phyloP scores from a whole-genome alignment of 116 monocot species.

The Cymodocea nodosa region DNA sequence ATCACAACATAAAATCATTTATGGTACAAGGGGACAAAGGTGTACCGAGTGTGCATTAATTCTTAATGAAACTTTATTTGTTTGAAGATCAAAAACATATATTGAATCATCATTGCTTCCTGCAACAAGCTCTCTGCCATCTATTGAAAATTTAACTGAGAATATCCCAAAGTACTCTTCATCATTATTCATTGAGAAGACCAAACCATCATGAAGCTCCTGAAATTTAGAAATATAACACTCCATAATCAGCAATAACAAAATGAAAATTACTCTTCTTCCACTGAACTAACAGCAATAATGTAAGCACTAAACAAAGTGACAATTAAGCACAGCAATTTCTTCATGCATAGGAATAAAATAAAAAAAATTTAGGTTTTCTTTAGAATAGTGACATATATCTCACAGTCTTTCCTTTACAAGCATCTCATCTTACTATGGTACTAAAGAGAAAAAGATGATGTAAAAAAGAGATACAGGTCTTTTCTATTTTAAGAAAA shows the following conservation, averaged over 20 bases:
- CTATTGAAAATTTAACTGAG: constrained; percentile 86
- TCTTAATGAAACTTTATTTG: constrained; percentile 52
- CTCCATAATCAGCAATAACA: constrained; percentile 1
- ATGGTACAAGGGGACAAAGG: neutral
- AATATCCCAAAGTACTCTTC: constrained; percentile 63
- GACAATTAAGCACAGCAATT: too few relatives aligned
- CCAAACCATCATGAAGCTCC: constrained; percentile 85
- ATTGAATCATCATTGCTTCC: constrained; percentile 70
- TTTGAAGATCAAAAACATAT: constrained; percentile 77
- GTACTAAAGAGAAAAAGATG: too few relatives aligned
- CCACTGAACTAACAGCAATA: too few relatives aligned
- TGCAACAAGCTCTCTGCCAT: constrained; percentile 88
- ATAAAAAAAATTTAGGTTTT: too few relatives aligned
- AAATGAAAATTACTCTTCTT: neutral
- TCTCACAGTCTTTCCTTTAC: too few relatives aligned
- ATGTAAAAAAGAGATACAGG: too few relatives aligned
- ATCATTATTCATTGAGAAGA: constrained; percentile 41
- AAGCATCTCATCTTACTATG: too few relatives aligned
- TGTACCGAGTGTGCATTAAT: constrained; percentile 58
- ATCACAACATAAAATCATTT: neutral
- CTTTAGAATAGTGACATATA: too few relatives aligned
- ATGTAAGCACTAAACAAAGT: too few relatives aligned
- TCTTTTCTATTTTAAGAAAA: too few relatives aligned
- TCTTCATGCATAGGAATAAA: too few relatives aligned
- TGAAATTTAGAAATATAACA: constrained; percentile 9